phyloP scores from a whole-genome alignment of 1,139 yeast genomes.

The Hanseniaspora uvarum region DNA sequence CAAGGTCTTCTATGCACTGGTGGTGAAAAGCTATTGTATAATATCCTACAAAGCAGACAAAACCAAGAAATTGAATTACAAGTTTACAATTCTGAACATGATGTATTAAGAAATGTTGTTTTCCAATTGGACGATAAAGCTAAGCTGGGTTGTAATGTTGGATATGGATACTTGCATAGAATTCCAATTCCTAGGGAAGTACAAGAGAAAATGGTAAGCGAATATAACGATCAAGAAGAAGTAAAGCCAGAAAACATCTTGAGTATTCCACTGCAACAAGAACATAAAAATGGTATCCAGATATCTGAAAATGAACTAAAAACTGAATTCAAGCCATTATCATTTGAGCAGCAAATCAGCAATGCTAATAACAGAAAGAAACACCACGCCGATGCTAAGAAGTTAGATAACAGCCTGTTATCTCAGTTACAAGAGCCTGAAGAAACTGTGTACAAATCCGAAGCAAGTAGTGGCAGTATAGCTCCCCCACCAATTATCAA shows the following conservation, averaged over 20 bases:
- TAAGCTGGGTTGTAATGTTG: slow-evolving; percentile 86
- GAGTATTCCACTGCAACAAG: slow-evolving; percentile 4
- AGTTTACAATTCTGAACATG: slow-evolving; percentile 82
- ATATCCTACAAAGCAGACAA: slow-evolving; percentile 54
- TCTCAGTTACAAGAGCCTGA: slow-evolving; percentile 15
- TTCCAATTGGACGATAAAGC: slow-evolving; percentile 71
- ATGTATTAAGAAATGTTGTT: slow-evolving; percentile 75
- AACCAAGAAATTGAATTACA: slow-evolving; percentile 45
- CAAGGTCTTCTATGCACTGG: slow-evolving; percentile 73
- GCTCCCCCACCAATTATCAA: slow-evolving; percentile 14
- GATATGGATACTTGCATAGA: slow-evolving; percentile 80
- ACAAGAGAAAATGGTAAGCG: slow-evolving; percentile 8
- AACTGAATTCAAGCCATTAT: slow-evolving; percentile 12
- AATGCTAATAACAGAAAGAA: slow-evolving; percentile 12
- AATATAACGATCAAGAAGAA: background rate
- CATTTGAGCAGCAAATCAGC: slow-evolving; percentile 15
- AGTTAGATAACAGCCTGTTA: background rate
- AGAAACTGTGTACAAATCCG: background rate
- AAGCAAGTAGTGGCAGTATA: background rate
- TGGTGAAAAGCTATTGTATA: slow-evolving; percentile 70
- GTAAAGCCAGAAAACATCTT: slow-evolving; percentile 8
- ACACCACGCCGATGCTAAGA: background rate
- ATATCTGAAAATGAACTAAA: background rate
- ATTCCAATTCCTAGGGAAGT: slow-evolving; percentile 38
- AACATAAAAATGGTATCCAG: background rate